Evolutionary conservation across 257 asterid species (phyloP).

Genomic region (Marsdenia floribunda): DNA sequence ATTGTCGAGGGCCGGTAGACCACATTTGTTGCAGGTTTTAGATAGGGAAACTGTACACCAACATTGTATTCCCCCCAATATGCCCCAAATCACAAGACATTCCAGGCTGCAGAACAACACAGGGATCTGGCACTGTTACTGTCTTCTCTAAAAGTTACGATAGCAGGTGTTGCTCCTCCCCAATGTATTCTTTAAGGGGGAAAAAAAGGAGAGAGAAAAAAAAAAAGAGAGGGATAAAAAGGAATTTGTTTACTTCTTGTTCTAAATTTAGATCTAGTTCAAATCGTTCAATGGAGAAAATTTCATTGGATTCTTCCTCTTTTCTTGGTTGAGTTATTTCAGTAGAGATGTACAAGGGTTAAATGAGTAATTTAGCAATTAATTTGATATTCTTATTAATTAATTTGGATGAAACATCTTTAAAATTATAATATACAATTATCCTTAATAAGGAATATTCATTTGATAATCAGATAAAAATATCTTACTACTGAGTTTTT

Average conservation of each 20-base stretch:
- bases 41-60: background rate
- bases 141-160: background rate
- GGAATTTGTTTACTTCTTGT: background rate
- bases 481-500: no score
- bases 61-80: background rate
- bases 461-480: no score
- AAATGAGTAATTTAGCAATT: no score
- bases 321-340: no score
- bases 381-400: no score
- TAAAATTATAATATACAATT: no score
- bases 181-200: background rate
- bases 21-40: constrained; percentile 4
- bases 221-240: no score
- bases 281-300: background rate
- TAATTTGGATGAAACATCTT: no score
- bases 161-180: background rate
- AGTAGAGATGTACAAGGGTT: background rate
- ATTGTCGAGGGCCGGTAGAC: constrained; percentile 1
- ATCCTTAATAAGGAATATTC: no score
- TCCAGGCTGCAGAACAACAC: background rate
- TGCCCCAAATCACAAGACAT: background rate
- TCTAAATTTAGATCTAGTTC: background rate
- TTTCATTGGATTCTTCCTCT: background rate
- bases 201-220: no score
- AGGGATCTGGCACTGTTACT: background rate